Evolutionary conservation across 192 early-diverging fungal species (phyloP), one percentile per base, ranked within the genome.

Genomic region (Backusella psychrophila): DNA sequence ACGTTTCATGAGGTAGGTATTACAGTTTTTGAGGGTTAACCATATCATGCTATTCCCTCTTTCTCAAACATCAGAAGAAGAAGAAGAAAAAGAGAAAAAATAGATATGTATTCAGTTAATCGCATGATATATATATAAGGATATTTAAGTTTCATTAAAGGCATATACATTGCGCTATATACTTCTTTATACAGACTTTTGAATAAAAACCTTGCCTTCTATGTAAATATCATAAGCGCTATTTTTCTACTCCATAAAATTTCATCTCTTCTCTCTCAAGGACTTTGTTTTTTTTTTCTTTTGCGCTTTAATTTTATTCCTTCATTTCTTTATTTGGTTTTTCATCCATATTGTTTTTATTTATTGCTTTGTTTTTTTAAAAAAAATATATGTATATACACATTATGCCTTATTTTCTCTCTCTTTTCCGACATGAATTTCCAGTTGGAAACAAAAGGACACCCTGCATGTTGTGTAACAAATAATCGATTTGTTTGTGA

Each of bases 391-490:
- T 33, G 3, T 33, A 33, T 33, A 33, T 33, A 49, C 1, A 44
- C 7, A 9, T 9, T 39, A 8, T 39, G 11, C 38, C 38, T 39
- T 39, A 39, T 12, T 39, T 39, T 39, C 2, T 63, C 3, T 63
- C 33, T 33, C 33, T 63, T 4, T 63, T 63, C 56, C 23, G 23
- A 63, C 56, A 29, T 63, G 9, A 29, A 63, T 29, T 4, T 21
- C 7, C 56, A 63, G 56, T 63, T 63, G 56, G 56, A 63, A 63
- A 63, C 56, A 59, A 59, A 12, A 63, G 56, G 26, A 63, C 56
- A 63, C 56, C 23, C 56, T 63, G 56, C 56, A 63, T 63, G 1
- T 26, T 26, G 56, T 63, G 56, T 26, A 63, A 63, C 56, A 29
- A 63, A 11, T 19, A 6, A 21, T 63, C n/a, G 26, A 63, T 63